These are phyloP conservation scores for Eucalyptus curtisii DNA, from an alignment of 345 rosid genomes.

Conservation along the genomic window DNA sequence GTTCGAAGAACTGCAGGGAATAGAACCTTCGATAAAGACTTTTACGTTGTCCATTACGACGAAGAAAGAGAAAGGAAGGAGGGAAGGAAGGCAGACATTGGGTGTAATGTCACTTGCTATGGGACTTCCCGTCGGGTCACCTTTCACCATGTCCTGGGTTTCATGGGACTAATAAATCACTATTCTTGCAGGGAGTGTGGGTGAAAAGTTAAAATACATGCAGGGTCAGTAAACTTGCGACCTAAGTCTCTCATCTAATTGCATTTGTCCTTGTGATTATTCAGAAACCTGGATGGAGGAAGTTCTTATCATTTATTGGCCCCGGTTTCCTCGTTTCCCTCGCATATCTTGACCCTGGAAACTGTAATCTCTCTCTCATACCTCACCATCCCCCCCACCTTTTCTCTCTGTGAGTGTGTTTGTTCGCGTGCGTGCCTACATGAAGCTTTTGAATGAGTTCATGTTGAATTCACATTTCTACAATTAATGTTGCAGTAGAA, in stretches of 20 bases:
- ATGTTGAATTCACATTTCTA: background rate
- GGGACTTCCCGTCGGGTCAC: background rate
- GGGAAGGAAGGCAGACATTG: background rate
- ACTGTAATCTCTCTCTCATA: background rate
- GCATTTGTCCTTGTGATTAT: background rate
- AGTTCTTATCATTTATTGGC: constrained; percentile 9
- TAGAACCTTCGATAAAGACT: background rate
- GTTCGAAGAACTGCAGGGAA: background rate
- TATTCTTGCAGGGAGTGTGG: background rate
- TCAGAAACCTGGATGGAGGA: constrained; percentile 25
- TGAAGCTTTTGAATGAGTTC: background rate
- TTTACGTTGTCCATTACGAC: background rate
- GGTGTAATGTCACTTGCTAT: background rate
- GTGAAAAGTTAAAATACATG: background rate
- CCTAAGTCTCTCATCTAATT: background rate
- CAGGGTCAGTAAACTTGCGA: background rate
- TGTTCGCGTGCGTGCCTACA: background rate
- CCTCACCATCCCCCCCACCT: background rate
- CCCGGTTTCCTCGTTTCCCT: constrained; percentile 19
- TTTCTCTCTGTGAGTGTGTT: background rate
- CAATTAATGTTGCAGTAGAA: constrained; percentile 29
- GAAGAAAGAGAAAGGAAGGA: background rate
- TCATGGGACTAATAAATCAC: background rate
- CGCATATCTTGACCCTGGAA: constrained; percentile 23
- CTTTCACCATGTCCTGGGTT: background rate